Percentiles rank a stretch among this genome's conserved stretches.
Conservation (phyloP, 2,329 filamentous ascomycete genomes). For the Zarea fungicola region DNA sequence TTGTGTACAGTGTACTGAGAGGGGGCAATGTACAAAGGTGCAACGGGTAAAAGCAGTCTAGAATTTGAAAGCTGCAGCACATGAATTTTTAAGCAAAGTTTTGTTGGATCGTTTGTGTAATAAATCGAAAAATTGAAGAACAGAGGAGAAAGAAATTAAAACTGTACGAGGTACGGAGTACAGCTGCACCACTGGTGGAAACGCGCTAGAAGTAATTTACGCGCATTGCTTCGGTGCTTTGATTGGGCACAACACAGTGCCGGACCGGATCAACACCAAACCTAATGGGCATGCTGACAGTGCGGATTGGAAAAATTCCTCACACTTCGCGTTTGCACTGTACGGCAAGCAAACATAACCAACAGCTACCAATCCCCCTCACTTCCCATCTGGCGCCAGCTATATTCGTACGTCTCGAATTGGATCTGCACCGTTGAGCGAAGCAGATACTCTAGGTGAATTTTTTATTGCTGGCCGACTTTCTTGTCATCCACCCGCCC, state of each 20-base stretch:
- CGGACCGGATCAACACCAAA: constrained; percentile 37
- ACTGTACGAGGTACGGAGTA: constrained; percentile 5
- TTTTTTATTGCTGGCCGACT: not conserved
- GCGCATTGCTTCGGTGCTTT: constrained; percentile 16
- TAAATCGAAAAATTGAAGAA: too few relatives aligned
- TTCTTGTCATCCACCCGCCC: not conserved
- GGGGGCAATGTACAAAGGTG: too few relatives aligned
- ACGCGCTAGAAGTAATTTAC: constrained; percentile 5
- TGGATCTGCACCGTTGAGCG: not conserved
- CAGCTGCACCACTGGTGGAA: too few relatives aligned
- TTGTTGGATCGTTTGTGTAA: too few relatives aligned
- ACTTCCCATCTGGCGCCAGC: constrained; percentile 17
- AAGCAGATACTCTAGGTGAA: not conserved
- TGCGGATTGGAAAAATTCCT: constrained; percentile 39
- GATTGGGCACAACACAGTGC: constrained; percentile 24
- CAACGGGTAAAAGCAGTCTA: too few relatives aligned
- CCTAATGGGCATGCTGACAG: constrained; percentile 32
- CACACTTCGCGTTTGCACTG: constrained; percentile 28
- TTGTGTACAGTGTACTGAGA: too few relatives aligned
- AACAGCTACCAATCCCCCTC: constrained; percentile 21
- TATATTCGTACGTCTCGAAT: constrained; percentile 1
- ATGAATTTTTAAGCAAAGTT: too few relatives aligned
- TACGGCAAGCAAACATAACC: constrained; percentile 10
- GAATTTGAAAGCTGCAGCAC: too few relatives aligned
- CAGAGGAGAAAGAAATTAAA: not conserved